Base-by-base conservation (phyloP, 208 protist genomes). In the Kentomonas sorsogonicus region DNA sequence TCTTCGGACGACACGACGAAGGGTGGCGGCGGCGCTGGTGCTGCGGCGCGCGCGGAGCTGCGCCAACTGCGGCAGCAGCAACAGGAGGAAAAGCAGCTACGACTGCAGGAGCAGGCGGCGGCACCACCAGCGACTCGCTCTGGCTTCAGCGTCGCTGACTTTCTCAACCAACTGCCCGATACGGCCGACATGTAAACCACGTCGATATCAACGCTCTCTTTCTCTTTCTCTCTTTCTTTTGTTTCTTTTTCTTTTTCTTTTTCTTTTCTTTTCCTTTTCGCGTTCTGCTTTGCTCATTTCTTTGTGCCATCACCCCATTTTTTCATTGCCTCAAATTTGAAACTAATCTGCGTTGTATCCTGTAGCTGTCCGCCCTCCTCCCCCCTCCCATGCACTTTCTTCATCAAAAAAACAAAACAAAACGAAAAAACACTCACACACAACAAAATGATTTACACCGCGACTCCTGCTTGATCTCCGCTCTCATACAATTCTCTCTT, bases 361-460 rank as follows among this genome's bases (percentile, higher is more conserved):
- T n/a, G n/a, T n/a, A n/a, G n/a, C n/a, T n/a, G n/a, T n/a, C n/a
- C n/a, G n/a, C n/a, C n/a, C n/a, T n/a, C n/a, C n/a, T n/a, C n/a
- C n/a, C n/a, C n/a, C n/a, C n/a, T n/a, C n/a, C n/a, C n/a, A n/a
- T n/a, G n/a, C n/a, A n/a, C n/a, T n/a, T n/a, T n/a, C n/a, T n/a
- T n/a, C n/a, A n/a, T n/a, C n/a, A n/a, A n/a, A n/a, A n/a, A n/a
- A n/a, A n/a, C n/a, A n/a, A n/a, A n/a, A n/a, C n/a, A n/a, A n/a
- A n/a, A 39, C 51, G 39, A 1, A 60, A 30, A 47, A 25, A 60
- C 40, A 53, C 47, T 52, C 43, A 61, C 33, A 27, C 36, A 33
- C 20, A 30, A 7, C 30, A 29, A 26, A 30, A 43, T 3, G 1
- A 18, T 1, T 36, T 39, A 23, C 45, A 52, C 26, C 18, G 29